Base-by-base conservation (phyloP, 2,329 filamentous ascomycete genomes). In the Hortaea werneckii region DNA sequence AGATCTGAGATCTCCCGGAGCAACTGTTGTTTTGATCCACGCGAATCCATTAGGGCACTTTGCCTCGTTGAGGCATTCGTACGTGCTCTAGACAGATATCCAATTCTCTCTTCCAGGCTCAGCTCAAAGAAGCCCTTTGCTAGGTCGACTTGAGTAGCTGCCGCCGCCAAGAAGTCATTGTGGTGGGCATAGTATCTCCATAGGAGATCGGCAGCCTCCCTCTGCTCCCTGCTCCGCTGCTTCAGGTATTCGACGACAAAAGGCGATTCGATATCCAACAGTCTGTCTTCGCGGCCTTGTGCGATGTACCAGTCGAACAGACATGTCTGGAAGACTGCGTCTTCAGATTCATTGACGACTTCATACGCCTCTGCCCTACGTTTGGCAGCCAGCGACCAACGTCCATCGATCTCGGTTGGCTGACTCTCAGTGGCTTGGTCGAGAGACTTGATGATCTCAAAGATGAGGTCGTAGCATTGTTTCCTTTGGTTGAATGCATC, bases 271-370 rank as follows among this genome's bases (percentile, higher is more conserved):
- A 92, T 87, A 32, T 83, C 80, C 30, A 98, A 77, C 28, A 98
- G 77, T 10, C 88, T 83, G 52, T 95, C 87, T 7, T 80, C 84
- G 80, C 86, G 89, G 12, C 85, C 83, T 62, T 89, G 82, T 44
- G 77, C 69, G 54, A 96, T 81, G 65, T 98, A 98, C 90, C 92
- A 98, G 59, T 95, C 89, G 63, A 95, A 98, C n/a, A 98, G 75
- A 58, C 87, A 87, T 50, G 87, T 94, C 63, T 96, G 84, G 70
- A 98, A 98, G 4, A 95, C 85, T 59, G 95, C 87, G 55, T 98
- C 92, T 10, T 83, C 78, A 0, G 90, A 94, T 48, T 77, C 78
- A 60, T 94, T 87, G 56, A 98, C 88, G 2, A 95, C 85, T 39
- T 82, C 79, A 66, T 96, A 95, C 0, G 92, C 90, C 68, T 98